These are phyloP conservation scores for Ustilago curta DNA, from an alignment of 1,284 basidiomycete species.

Conservation along the genomic window DNA sequence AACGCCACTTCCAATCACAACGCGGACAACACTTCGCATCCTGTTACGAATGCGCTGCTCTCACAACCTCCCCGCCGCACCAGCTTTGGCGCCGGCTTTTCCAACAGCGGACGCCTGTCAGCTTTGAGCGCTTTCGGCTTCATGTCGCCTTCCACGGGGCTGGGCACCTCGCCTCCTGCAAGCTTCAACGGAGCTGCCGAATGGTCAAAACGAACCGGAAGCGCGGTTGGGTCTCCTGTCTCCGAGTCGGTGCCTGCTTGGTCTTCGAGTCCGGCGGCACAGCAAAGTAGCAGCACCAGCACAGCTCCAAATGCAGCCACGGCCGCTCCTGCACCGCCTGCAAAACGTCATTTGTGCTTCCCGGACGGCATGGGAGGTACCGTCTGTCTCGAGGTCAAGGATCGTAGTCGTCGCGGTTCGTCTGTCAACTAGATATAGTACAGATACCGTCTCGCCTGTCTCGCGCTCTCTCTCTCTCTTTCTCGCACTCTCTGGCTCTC, in stretches of 20 bases:
- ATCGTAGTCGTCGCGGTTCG: slow-evolving; percentile 42
- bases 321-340: slow-evolving; percentile 8
- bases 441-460: too few relatives aligned
- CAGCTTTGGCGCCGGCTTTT: slow-evolving; percentile 36
- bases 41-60: slow-evolving; percentile 28
- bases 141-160: slow-evolving; percentile 21
- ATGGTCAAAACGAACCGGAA: slow-evolving; percentile 14
- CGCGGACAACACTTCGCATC: slow-evolving; percentile 3
- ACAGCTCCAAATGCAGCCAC: background rate
- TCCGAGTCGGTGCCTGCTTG: slow-evolving; percentile 20
- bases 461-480: too few relatives aligned
- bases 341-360: slow-evolving; percentile 46
- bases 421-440: slow-evolving; percentile 32
- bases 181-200: slow-evolving; percentile 17
- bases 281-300: slow-evolving; percentile 5
- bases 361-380: slow-evolving; percentile 51
- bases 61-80: slow-evolving; percentile 46
- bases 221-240: slow-evolving; percentile 20
- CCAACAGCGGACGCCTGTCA: slow-evolving; percentile 33
- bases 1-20: background rate
- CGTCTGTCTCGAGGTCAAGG: slow-evolving; percentile 46
- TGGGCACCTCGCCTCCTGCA: slow-evolving; percentile 34
- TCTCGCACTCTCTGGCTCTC: background rate
- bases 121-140: slow-evolving; percentile 48
- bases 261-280: background rate